Percentiles rank a stretch among this genome's conserved stretches.
These are phyloP conservation scores for Akanthomyces uredinophilus DNA, from an alignment of 2,329 filamentous ascomycete genomes.

Conservation along the genomic window DNA sequence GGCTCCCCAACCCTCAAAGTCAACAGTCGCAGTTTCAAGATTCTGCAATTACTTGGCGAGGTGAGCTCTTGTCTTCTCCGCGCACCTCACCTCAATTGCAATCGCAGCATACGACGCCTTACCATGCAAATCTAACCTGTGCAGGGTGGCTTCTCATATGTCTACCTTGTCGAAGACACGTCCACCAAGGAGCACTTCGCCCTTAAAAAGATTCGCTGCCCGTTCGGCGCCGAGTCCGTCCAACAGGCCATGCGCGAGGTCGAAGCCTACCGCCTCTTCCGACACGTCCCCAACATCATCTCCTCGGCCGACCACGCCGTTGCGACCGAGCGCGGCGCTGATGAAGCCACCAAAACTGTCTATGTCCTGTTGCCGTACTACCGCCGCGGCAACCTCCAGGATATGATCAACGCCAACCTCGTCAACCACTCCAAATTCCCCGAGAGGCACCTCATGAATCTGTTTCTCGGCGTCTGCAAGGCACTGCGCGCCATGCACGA, in stretches of 20 bases:
- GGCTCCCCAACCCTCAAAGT: constrained; percentile 91
- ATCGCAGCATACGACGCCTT: too few species aligned
- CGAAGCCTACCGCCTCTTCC: constrained; percentile 90
- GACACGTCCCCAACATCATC: constrained; percentile 79
- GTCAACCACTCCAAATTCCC: constrained; percentile 92
- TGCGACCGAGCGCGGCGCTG: constrained; percentile 62
- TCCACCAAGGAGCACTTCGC: constrained; percentile 79
- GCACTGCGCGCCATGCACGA: constrained; percentile 88
- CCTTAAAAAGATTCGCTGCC: constrained; percentile 97
- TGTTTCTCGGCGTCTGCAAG: constrained; percentile 88
- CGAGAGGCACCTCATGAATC: constrained; percentile 77
- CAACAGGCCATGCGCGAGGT: constrained; percentile 94
- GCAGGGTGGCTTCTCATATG: constrained; percentile 95
- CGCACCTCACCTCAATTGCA: too few species aligned
- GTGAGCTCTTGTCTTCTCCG: constrained; percentile 37
- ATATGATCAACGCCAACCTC: constrained; percentile 96
- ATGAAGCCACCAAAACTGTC: constrained; percentile 75
- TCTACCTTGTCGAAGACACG: constrained; percentile 95
- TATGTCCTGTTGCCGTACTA: constrained; percentile 97
- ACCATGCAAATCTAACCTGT: not conserved
- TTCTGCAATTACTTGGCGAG: constrained; percentile 87
- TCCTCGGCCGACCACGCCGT: constrained; percentile 78
- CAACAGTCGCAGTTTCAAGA: constrained; percentile 93
- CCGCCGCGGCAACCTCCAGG: constrained; percentile 88
- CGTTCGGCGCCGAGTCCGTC: constrained; percentile 94